Percentiles rank a stretch among this genome's conserved stretches.
phyloP scores from a whole-genome alignment of 1,139 yeast species.

The Blastobotrys niveus region DNA sequence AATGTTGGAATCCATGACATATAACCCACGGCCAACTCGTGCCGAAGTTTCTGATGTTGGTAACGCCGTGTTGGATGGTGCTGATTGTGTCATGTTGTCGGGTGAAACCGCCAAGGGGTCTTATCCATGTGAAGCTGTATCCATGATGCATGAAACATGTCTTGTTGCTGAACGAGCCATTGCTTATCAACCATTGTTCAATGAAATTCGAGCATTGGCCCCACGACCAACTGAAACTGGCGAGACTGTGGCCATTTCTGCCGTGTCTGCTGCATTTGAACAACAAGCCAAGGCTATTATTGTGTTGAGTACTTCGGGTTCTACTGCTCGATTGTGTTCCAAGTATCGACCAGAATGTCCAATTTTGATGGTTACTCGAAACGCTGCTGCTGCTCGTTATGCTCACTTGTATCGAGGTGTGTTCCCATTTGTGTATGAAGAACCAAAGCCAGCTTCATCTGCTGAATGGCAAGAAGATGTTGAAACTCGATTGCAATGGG shows the following conservation, averaged over 20 bases:
- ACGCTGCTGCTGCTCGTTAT: constrained; percentile 86
- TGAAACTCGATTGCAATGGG: constrained; percentile 90
- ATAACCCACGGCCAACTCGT: constrained; percentile 99
- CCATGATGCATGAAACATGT: constrained; percentile 98
- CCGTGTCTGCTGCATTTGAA: constrained; percentile 94
- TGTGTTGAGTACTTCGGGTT: constrained; percentile 91
- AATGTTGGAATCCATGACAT: constrained; percentile 99
- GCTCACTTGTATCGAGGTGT: constrained; percentile 98
- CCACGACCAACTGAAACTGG: constrained; percentile 86
- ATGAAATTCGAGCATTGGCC: constrained; percentile 83
- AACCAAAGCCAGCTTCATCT: constrained; percentile 49
- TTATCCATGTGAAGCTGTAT: constrained; percentile 95
- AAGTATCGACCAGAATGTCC: constrained; percentile 98
- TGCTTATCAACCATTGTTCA: constrained; percentile 80
- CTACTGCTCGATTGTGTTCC: constrained; percentile 91
- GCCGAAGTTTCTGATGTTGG: constrained; percentile 99
- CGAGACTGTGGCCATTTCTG: constrained; percentile 96
- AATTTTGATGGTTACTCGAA: constrained; percentile 96
- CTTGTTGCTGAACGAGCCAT: constrained; percentile 96
- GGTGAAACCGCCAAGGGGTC: constrained; percentile 99
- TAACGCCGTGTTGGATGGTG: constrained; percentile 98
- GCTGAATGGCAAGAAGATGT: constrained; percentile 93
- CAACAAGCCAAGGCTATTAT: constrained; percentile 96
- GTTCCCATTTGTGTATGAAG: constrained; percentile 83
- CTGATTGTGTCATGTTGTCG: constrained; percentile 99